Evolutionary conservation across 2,329 filamentous ascomycete species (phyloP).

Genomic region (Apiospora arundinis): DNA sequence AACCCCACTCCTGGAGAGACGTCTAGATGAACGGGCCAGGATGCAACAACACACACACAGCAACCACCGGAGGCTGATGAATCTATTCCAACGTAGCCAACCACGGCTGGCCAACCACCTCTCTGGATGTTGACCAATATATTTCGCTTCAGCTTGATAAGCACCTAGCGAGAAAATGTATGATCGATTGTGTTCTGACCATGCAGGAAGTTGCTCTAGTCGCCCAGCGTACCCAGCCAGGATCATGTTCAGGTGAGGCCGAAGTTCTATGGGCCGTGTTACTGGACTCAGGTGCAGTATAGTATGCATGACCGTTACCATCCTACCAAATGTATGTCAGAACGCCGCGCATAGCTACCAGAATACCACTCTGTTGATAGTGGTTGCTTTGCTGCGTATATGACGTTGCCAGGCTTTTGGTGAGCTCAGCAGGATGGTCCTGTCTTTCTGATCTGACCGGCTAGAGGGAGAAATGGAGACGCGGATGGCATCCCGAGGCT

Average conservation of each 20-base stretch:
- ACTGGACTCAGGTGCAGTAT: neutral
- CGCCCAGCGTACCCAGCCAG: neutral
- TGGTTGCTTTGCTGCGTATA: neutral
- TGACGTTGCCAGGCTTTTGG: neutral
- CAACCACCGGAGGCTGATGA: neutral
- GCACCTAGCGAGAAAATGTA: neutral
- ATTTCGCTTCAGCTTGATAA: conserved; percentile 6
- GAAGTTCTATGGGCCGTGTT: neutral
- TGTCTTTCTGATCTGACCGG: neutral
- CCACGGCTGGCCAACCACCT: neutral
- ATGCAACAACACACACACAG: neutral
- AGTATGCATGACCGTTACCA: neutral
- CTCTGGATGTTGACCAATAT: neutral
- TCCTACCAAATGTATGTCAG: conserved; percentile 9
- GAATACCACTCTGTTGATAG: neutral
- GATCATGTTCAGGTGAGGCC: neutral
- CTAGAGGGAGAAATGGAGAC: neutral
- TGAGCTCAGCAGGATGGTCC: neutral
- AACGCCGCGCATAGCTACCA: neutral
- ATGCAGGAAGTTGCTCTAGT: neutral
- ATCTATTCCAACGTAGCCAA: neutral
- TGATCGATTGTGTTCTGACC: conserved; percentile 15
- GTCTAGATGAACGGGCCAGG: neutral
- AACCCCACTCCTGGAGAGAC: conserved; percentile 1
- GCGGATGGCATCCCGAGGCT: neutral